Percentiles rank a stretch among this genome's conserved stretches.
Evolutionary conservation across 2,329 filamentous ascomycete genomes (phyloP).

Genomic region (Pseudocercospora cruenta): DNA sequence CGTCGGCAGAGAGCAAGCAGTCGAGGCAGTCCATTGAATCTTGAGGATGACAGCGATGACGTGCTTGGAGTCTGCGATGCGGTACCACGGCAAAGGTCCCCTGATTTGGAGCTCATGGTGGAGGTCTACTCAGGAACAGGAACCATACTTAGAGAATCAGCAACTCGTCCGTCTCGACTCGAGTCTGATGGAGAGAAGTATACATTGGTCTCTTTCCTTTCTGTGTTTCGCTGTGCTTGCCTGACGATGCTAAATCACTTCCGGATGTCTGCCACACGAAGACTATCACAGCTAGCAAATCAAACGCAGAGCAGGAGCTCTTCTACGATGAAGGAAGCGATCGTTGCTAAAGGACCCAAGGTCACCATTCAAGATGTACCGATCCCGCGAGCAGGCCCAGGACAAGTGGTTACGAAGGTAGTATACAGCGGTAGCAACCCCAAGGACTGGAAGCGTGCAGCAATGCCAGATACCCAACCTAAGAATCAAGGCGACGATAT

Average conservation of each 20-base stretch:
- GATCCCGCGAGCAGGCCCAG: constrained; percentile 45
- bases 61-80: background rate
- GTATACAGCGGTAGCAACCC: constrained; percentile 39
- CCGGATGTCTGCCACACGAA: constrained; percentile 25
- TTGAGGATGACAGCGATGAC: background rate
- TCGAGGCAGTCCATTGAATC: background rate
- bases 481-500: constrained; percentile 42
- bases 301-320: constrained; percentile 24
- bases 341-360: constrained; percentile 40
- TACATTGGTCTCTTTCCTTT: background rate
- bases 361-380: constrained; percentile 46
- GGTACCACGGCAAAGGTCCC: background rate
- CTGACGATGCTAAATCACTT: constrained; percentile 23
- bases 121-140: background rate
- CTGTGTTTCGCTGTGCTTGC: background rate
- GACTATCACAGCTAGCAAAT: constrained; percentile 25
- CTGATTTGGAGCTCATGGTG: background rate
- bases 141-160: background rate
- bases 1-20: background rate
- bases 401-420: constrained; percentile 40
- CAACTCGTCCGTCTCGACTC: constrained; percentile 6
- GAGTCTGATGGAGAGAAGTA: constrained; percentile 1
- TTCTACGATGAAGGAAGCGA: constrained; percentile 43
- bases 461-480: constrained; percentile 19
- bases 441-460: constrained; percentile 35